A percentile compares a stretch with the other conserved stretches of the same genome.
These are phyloP conservation scores for Immersiella caudata DNA, from an alignment of 495 filamentous ascomycete genomes.

Conservation along the genomic window DNA sequence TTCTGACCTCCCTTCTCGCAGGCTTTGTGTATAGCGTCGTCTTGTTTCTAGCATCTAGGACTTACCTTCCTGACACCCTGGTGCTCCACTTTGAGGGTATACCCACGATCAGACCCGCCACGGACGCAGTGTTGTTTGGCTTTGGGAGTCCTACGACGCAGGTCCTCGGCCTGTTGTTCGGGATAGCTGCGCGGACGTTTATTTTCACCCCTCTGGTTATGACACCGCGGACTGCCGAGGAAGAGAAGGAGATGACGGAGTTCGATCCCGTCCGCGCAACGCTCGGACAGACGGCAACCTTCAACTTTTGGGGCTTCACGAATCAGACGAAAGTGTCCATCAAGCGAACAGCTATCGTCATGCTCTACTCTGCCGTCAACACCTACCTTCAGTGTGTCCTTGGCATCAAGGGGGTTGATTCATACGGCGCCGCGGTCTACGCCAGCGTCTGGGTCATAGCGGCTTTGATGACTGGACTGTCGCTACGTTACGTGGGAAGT, in stretches of 20 bases:
- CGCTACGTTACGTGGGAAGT: conserved; percentile 48
- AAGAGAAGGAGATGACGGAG: conserved; percentile 37
- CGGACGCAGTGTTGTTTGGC: conserved; percentile 58
- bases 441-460: conserved; percentile 70
- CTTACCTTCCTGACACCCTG: conserved; percentile 67
- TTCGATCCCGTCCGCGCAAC: conserved; percentile 59
- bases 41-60: conserved; percentile 63
- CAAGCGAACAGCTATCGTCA: conserved; percentile 63
- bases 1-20: conserved; percentile 66
- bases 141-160: conserved; percentile 56
- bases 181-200: conserved; percentile 69
- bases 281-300: conserved; percentile 61
- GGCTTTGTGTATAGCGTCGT: conserved; percentile 68
- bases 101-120: conserved; percentile 62
- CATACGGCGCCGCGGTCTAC: conserved; percentile 68
- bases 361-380: conserved; percentile 58
- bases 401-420: conserved; percentile 67
- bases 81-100: conserved; percentile 71
- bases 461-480: conserved; percentile 58
- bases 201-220: conserved; percentile 72
- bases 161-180: conserved; percentile 48
- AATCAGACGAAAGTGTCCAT: conserved; percentile 66
- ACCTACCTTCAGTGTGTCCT: conserved; percentile 66
- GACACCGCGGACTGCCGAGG: conserved; percentile 43
- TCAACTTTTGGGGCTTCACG: conserved; percentile 64